Conservation (phyloP, 1,284 basidiomycete genomes). For the Somion occarium region DNA sequence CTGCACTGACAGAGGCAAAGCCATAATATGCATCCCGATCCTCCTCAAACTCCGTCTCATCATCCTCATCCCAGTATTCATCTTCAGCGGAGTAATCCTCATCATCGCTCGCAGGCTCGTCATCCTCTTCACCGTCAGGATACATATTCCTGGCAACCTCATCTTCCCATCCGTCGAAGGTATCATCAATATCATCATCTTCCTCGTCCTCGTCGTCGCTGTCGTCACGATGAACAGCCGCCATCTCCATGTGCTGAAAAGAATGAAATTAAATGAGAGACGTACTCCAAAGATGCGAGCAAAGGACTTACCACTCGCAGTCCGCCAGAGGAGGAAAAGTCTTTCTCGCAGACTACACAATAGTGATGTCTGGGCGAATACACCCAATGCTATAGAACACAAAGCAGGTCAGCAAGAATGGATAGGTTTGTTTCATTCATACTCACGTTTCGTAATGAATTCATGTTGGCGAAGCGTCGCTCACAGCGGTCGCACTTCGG, state of each 20-base stretch:
- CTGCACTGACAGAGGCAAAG: background rate
- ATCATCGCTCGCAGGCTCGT: conserved; percentile 10
- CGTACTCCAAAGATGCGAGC: background rate
- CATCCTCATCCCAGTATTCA: conserved; percentile 24
- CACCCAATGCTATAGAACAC: conserved; percentile 19
- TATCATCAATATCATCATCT: conserved; percentile 16
- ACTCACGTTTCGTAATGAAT: conserved; percentile 22
- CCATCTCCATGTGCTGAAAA: conserved; percentile 24
- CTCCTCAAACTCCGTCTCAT: conserved; percentile 13
- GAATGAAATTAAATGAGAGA: background rate
- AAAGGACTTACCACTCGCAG: conserved; percentile 20
- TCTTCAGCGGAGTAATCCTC: conserved; percentile 11
- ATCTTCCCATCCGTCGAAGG: conserved; percentile 25
- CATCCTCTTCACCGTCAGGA: conserved; percentile 21
- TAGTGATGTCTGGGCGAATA: conserved; percentile 22
- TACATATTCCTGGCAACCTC: conserved; percentile 16
- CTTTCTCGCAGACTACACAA: conserved; percentile 21
- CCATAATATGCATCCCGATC: background rate
- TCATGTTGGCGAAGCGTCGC: conserved; percentile 22
- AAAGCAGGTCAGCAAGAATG: background rate
- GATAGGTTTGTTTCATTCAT: no score
- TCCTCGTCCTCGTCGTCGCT: conserved; percentile 21
- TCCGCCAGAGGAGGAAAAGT: conserved; percentile 23
- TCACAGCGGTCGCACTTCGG: conserved; percentile 22
- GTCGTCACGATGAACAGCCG: conserved; percentile 26